phyloP scores from a whole-genome alignment of 805 yeast genomes.

The Lipomyces mesembrius region DNA sequence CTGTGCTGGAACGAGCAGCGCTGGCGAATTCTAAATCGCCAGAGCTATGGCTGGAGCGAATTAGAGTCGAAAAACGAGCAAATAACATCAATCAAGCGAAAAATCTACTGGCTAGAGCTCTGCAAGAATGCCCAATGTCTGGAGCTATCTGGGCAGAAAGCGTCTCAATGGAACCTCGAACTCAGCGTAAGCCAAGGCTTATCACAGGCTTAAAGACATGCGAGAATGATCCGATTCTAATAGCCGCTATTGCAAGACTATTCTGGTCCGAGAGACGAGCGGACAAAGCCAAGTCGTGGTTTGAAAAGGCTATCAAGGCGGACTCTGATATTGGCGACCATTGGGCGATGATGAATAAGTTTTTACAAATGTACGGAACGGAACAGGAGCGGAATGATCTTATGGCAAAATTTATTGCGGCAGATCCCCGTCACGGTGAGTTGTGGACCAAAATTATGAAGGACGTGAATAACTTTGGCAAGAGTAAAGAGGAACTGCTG shows the following conservation, averaged over 20 bases:
- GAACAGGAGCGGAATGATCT: conserved; percentile 49
- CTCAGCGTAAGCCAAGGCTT: conserved; percentile 60
- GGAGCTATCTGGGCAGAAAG: conserved; percentile 70
- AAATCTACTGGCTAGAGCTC: conserved; percentile 60
- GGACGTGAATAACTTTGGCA: conserved; percentile 53
- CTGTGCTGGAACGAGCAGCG: conserved; percentile 70
- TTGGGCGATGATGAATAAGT: conserved; percentile 68
- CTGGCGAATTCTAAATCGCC: conserved; percentile 56
- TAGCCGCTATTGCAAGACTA: conserved; percentile 66
- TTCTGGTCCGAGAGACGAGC: conserved; percentile 70
- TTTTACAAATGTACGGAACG: conserved; percentile 47
- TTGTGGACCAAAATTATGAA: conserved; percentile 62
- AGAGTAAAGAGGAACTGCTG: conserved; percentile 51
- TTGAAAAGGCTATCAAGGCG: conserved; percentile 65
- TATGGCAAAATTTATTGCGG: conserved; percentile 47
- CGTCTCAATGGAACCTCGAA: conserved; percentile 52
- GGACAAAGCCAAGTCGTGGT: conserved; percentile 71
- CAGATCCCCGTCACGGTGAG: conserved; percentile 65
- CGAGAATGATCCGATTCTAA: conserved; percentile 60
- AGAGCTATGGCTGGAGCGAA: conserved; percentile 61
- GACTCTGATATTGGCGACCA: conserved; percentile 71
- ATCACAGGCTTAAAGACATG: conserved; percentile 74
- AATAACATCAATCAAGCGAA: conserved; percentile 59
- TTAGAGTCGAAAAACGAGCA: conserved; percentile 59
- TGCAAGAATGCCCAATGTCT: conserved; percentile 61